Base-by-base conservation (phyloP, 2,329 filamentous ascomycete species). In the Beauveria rudraprayagi region DNA sequence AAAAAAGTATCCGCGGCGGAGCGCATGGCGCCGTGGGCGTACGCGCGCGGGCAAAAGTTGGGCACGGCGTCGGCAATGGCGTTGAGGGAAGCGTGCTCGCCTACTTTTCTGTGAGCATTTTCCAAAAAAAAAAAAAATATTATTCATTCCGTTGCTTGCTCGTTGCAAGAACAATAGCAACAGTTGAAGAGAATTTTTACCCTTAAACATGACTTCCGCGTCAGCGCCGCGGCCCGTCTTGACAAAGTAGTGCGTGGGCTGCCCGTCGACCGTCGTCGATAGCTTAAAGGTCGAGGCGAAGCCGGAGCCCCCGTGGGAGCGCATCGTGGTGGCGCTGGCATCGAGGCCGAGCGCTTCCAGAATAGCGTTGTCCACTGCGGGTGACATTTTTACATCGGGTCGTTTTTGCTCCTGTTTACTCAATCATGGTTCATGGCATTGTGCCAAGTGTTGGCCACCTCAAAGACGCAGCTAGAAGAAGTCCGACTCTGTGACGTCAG, bases 31-130 rank as follows among this genome's bases (percentile, higher is more conserved):
- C 92, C 92, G 70, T 90, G 85, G 40, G 89, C 90, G 70, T 91
- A 81, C 0, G 90, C 88, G 52, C 80, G 79, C 0, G 92, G 92
- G 69, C 90, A 93, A 58, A 97, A 83, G 37, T 82, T 82, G 1
- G 91, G 89, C 0, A 94, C 88, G 16, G 79, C 78, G 51, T 78
- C 70, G 70, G 91, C 83, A 66, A 97, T 90, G 59, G 91, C 90
- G 69, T 92, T 92, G 60, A 97, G 83, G 3, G 91, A 95, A 55
- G 84, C 83, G 70, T 91, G 88, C 74, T 97, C 93, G 63, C 92
- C 90, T 84, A 68, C 2, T 14, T 66, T 65, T 74, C 71, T 30
- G 26, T 41, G 17, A 72, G 28, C 16, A 52, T 30, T 40, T 86
- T 85, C 88, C 1, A 22, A 22, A 37, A 34, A 34, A 10, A 10